Base-by-base conservation (phyloP, 2,329 filamentous ascomycete genomes). In the Hypomyces rosellus region DNA sequence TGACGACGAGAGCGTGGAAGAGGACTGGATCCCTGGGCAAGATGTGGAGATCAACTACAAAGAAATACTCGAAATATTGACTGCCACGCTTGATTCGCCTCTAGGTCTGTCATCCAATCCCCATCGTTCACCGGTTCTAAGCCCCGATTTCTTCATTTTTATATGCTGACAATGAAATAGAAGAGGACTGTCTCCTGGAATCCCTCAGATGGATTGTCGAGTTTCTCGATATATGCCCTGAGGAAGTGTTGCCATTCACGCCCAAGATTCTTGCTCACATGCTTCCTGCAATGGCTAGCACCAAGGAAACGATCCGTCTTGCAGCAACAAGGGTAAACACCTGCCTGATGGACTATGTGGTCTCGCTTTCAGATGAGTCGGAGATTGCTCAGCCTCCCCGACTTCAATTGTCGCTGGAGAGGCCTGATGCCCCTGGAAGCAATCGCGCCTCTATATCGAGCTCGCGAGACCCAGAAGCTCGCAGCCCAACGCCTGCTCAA, bases 11-110 rank as follows among this genome's bases (percentile, higher is more conserved):
- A 84, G 82, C 54, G 83, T 80, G 41, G 91, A 96, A 59, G 91
- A 91, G 53, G 93, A 97, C 63, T 99, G 92, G 90, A 85, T 97
- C 42, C 95, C 95, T 0, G 93, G 95, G 1, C 93, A 99, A 69
- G 93, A 99, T 66, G 90, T 96, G 7, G 86, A 95, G 52, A 88
- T 99, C 54, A 92, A 97, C 67, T 89, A 96, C 68, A 84, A 88
- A 53, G 89, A 86, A 57, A 95, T 99, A 34, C 72, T 99, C 44
- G 88, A 95, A 59, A 99, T 97, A 48, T 71, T 99, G 39, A 90
- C 95, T 2, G 84, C 85, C 12, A 96, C 93, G 55, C 77, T 99
- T 41, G 88, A 95, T 60, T 88, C 89, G 15, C 86, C 88, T 3
- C 74, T 86, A 59, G 87, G 88, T 89, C 71, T 60, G 73, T 65